Evolutionary conservation across 2,329 filamentous ascomycete genomes (phyloP).

Genomic region (Xylaria sp.): DNA sequence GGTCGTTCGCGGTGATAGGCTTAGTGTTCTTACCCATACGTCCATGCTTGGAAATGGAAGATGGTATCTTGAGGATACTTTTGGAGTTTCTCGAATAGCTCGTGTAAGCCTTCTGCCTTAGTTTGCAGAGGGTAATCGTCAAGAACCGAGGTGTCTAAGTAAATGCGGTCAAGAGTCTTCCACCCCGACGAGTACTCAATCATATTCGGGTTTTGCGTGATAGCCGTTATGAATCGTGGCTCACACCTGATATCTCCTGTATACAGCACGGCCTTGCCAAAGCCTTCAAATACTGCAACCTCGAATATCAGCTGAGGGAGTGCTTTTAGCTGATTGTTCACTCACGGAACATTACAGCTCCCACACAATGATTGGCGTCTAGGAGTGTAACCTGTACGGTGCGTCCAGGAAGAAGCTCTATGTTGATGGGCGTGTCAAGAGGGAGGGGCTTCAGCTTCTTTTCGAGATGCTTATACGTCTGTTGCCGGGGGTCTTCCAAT

Average conservation of each 20-base stretch:
- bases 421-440: conserved; percentile 77
- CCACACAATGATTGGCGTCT: conserved; percentile 91
- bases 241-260: conserved; percentile 91
- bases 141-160: conserved; percentile 86
- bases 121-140: conserved; percentile 61
- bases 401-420: conserved; percentile 77
- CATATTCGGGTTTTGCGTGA: conserved; percentile 76
- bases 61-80: conserved; percentile 77
- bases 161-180: conserved; percentile 80
- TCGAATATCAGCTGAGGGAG: conserved; percentile 12
- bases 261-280: conserved; percentile 79
- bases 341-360: conserved; percentile 86
- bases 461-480: conserved; percentile 80
- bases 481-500: conserved; percentile 73
- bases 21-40: conserved; percentile 67
- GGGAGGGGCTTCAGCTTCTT: conserved; percentile 82
- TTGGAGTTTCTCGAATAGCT: conserved; percentile 75
- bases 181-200: conserved; percentile 76
- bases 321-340: neutral
- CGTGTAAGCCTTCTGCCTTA: conserved; percentile 78
- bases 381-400: conserved; percentile 84
- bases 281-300: conserved; percentile 76
- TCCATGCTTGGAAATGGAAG: conserved; percentile 91
- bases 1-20: neutral
- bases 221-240: conserved; percentile 81